Evolutionary conservation across 139 green algal genomes (phyloP), one percentile per base, ranked within the genome.

Genomic region (Chlamydomonas incerta): DNA sequence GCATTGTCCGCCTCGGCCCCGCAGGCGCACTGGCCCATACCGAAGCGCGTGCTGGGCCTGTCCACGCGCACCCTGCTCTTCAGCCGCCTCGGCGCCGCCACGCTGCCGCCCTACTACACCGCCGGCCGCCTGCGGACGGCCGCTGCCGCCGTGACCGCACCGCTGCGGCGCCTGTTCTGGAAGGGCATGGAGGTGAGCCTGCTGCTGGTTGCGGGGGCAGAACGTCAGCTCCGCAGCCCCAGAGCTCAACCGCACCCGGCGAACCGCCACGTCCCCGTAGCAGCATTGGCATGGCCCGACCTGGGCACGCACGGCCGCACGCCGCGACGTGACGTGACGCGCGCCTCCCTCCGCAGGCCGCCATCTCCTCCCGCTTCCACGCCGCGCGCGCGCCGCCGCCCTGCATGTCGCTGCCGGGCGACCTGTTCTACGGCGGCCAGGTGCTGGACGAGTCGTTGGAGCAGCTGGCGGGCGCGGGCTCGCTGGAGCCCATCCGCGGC

Each of bases 371-470:
- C 3, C 17, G 37, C 26, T 72, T 72, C 66, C 15, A 72, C 17
- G 21, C 37, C 31, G 50, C 66, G 31, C 26, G 20, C 26, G 21
- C 10, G 5, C 4, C 28, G 31, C 31, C 11, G 14, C 66, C 66
- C 31, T 31, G 33, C 21, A 20, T 81, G 37, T 3, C 20, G 4
- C 60, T 83, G 75, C 75, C 76, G 0, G 13, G 15, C 26, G 80
- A 86, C 68, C n/a, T 86, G 33, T 86, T 86, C 58, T 87, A 81
- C 72, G 81, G 69, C 26, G 81, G 82, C n/a, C 60, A 66, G 60
- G 28, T 66, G 8, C 24, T 66, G 60, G 60, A 66, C 60, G 60
- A 66, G 17, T 24, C 18, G 23, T 21, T 66, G 60, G 60, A 66
- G 60, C 60, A 31, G 60, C 60, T 66, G 23, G 24, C 26, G 41